Evolutionary conservation across 1,284 basidiomycete genomes (phyloP), one percentile per base, ranked within the genome.

Genomic region (Sanghuangporus baumii): DNA sequence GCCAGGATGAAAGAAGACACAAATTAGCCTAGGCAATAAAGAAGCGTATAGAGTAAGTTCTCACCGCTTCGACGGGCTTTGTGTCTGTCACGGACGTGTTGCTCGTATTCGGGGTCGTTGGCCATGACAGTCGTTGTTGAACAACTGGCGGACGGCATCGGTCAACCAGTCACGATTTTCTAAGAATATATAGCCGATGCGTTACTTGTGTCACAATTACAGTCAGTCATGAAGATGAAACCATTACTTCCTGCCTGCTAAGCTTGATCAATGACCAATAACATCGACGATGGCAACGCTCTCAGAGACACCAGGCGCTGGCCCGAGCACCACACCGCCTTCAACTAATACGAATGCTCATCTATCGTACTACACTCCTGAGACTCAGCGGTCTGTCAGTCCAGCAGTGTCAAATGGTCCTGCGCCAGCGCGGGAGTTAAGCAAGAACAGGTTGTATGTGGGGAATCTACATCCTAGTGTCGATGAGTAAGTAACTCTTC

Each of bases 381-480:
- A 63, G 36, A 57, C 26, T 12, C 20, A 63, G 23, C 56, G 57
- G 37, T 57, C 58, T 3, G 50, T 38, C 14, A 55, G 50, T 26
- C 62, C 62, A n/a, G 51, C 50, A 48, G 51, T 59, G 12, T 37
- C 52, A 6, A 26, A 55, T 6, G 50, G 26, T 51, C 23, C 50
- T 12, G 20, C 20, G 7, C 54, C 55, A 6, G 31, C 69, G 6
- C 70, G 73, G 31, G 69, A 71, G 47, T 41, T 77, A 7, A 71
- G 75, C 59, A 86, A 82, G 68, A 87, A 91, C 68, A 79, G 96
- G 20, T 81, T 99, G 0, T 99, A 95, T 70, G 82, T 99, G 55
- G 96, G 96, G 47, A 98, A 98, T 72, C 80, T 98, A 36, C 86
- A 93, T 69, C 84, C 90, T 0, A 83, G 86, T 1, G 91, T 97